A percentile compares a stretch with the other conserved stretches of the same genome.
Conservation (phyloP, 2,329 filamentous ascomycete genomes). For the Pyrenophora teres region DNA sequence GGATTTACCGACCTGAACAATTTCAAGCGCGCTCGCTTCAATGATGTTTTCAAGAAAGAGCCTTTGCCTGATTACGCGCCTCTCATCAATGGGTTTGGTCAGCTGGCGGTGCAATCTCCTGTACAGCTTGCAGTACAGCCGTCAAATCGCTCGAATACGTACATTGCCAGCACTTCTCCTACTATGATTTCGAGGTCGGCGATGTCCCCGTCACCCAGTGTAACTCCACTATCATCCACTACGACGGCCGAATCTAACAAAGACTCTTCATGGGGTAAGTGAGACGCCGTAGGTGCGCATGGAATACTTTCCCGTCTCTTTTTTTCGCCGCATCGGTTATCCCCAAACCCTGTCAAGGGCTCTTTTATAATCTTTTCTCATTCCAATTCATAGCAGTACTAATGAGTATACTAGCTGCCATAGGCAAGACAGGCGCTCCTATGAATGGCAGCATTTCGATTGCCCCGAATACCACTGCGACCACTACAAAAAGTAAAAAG, state of each 20-base stretch:
- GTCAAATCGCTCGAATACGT: conserved; percentile 19
- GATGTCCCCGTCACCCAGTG: conserved; percentile 24
- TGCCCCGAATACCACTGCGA: conserved; percentile 24
- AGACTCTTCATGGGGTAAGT: conserved; percentile 28
- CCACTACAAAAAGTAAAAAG: conserved; percentile 31
- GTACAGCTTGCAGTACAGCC: conserved; percentile 17
- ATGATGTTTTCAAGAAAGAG: conserved; percentile 49
- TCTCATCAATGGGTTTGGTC: conserved; percentile 3
- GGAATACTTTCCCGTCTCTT: no score
- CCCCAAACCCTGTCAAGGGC: no score
- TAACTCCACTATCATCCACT: conserved; percentile 23
- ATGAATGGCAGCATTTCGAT: conserved; percentile 48
- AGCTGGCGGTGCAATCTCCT: conserved; percentile 10
- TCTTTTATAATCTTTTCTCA: no score
- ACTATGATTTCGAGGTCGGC: conserved; percentile 16
- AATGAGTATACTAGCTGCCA: conserved; percentile 46
- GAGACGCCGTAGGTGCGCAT: background rate
- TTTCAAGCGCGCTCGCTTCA: conserved; percentile 48
- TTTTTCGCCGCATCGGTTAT: no score
- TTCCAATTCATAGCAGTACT: background rate
- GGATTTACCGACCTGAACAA: conserved; percentile 50
- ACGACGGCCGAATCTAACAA: conserved; percentile 18
- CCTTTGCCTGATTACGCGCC: conserved; percentile 44
- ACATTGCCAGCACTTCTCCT: conserved; percentile 19
- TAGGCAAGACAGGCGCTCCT: conserved; percentile 46